These are phyloP conservation scores for Naganishia cerealis DNA, from an alignment of 1,284 basidiomycete genomes.

Conservation along the genomic window DNA sequence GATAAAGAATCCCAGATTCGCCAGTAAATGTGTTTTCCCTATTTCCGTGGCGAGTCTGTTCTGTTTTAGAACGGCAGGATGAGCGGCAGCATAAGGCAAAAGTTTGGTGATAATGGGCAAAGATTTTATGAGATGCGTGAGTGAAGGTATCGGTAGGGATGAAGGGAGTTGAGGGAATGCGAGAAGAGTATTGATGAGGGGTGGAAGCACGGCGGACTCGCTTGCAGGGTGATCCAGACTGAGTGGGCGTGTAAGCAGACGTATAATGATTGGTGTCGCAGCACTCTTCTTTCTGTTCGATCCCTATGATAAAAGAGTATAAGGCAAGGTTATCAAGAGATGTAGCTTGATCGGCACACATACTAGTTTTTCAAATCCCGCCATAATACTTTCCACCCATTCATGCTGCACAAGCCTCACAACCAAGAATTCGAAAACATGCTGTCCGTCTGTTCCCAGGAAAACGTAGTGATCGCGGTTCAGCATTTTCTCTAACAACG, in stretches of 20 bases:
- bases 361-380: conserved; percentile 40
- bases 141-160: conserved; percentile 47
- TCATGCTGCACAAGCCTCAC: conserved; percentile 28
- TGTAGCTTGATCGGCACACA: neutral
- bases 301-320: conserved; percentile 18
- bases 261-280: conserved; percentile 39
- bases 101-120: conserved; percentile 48
- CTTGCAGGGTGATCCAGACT: conserved; percentile 29
- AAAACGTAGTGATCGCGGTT: conserved; percentile 1
- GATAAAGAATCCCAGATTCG: conserved; percentile 52
- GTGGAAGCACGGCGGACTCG: conserved; percentile 37
- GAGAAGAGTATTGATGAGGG: conserved; percentile 46
- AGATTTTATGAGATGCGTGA: conserved; percentile 46
- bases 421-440: conserved; percentile 33
- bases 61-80: conserved; percentile 37
- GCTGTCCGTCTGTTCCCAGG: neutral
- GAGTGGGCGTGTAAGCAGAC: conserved; percentile 46
- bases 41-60: conserved; percentile 43
- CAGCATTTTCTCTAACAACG: conserved; percentile 4
- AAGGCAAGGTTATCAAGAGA: neutral
- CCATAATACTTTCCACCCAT: conserved; percentile 45
- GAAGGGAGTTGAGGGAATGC: conserved; percentile 49
- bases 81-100: conserved; percentile 41
- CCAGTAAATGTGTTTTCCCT: conserved; percentile 49
- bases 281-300: conserved; percentile 51